Evolutionary conservation across 371 early-diverging fungal genomes (phyloP), one percentile per base, ranked within the genome.

Genomic region (Rhizopus delemar): DNA sequence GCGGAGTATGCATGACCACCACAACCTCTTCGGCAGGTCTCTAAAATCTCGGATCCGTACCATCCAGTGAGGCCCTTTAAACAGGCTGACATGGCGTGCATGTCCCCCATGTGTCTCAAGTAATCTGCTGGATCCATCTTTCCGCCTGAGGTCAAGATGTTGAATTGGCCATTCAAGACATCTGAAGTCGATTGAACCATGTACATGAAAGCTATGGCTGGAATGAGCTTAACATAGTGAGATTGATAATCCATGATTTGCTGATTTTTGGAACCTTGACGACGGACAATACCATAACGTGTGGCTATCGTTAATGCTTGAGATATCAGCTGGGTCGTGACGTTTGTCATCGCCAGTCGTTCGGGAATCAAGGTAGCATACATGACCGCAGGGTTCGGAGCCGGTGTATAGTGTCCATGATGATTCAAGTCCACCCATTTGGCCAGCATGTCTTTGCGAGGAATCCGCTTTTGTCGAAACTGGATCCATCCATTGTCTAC

Each of bases 401-500:
- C 78, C 22, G 82, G 79, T 1, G 59, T 71, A 57, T 82, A 89
- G 38, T 74, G 71, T 48, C 91, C 92, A 46, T 81, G 74, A 36
- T 83, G 75, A 50, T 66, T 73, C 59, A 91, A 78, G n/a, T 73
- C 73, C 6, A 85, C 82, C 85, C 89, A 87, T 65, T 80, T 82
- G 68, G 81, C 69, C 54, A 94, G 74, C 92, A 94, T 89, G 69
- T 93, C 81, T 36, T 84, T 78, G 22, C 95, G 88, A 5, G 95
- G 94, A 28, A 93, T 86, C 56, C 94, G 90, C 46, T 89, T 91
- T 36, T 89, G 70, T 15, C 89, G 90, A 79, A 95, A 95, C 66
- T 93, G 92, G 63, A 95, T 93, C 93, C 93, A 95, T 4, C 95
- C 95, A 64, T 95, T 95, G 75, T 95, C 95, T 7, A 92, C 81